A percentile compares a stretch with the other conserved stretches of the same genome.
Evolutionary conservation across 2,329 filamentous ascomycete species (phyloP).

Genomic region (Arthrocladium fulminans): DNA sequence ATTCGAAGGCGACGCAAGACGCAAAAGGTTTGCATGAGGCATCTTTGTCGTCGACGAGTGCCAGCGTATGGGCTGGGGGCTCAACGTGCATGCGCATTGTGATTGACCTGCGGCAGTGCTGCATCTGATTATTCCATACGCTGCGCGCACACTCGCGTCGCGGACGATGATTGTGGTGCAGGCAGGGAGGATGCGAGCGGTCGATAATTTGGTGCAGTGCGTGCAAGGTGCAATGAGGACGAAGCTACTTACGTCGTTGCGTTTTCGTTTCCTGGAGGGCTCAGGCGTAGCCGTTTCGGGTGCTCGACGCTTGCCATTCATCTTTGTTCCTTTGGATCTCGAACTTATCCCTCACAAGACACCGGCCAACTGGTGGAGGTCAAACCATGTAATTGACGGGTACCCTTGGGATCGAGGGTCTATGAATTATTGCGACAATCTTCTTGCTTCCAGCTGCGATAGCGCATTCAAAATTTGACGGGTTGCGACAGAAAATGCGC

Average conservation of each 20-base stretch:
- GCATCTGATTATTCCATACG: background rate
- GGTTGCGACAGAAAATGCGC: background rate
- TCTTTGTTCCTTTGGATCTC: background rate
- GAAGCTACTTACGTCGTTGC: constrained; percentile 22
- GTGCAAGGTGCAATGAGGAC: constrained; percentile 10
- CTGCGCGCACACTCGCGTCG: background rate
- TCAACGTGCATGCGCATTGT: background rate
- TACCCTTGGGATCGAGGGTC: background rate
- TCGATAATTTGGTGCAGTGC: constrained; percentile 12
- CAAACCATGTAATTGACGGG: background rate
- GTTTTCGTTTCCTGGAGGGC: constrained; percentile 38
- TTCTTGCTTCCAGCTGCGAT: background rate
- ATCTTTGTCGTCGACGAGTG: background rate
- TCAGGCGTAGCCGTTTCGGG: constrained; percentile 46
- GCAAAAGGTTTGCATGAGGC: background rate
- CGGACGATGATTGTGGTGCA: constrained; percentile 1
- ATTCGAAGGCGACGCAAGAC: background rate
- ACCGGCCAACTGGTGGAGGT: background rate
- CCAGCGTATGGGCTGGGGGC: background rate
- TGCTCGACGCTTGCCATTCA: constrained; percentile 46
- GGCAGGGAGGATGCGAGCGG: constrained; percentile 3
- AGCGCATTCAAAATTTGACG: background rate
- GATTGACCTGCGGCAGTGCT: background rate
- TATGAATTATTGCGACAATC: constrained; percentile 1
- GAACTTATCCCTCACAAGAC: background rate